Evolutionary conservation across 345 rosid genomes (phyloP).

Genomic region (Aegle marmelos): DNA sequence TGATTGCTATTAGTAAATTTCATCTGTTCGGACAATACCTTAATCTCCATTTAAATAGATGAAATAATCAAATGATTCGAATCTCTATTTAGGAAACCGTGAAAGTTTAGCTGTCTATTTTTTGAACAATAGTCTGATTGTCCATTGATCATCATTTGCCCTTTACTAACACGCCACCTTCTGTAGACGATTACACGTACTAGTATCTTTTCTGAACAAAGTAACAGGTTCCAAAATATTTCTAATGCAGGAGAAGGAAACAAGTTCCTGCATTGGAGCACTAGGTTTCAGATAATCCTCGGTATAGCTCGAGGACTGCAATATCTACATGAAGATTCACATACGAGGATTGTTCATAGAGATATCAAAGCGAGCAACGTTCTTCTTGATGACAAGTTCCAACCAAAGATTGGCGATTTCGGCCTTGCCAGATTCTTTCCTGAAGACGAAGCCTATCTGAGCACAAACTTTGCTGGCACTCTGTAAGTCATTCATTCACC

Average conservation of each 20-base stretch:
- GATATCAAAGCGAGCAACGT: slow-evolving; percentile 80
- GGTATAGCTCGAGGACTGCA: slow-evolving; percentile 69
- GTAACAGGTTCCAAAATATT: not conserved
- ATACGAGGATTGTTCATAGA: slow-evolving; percentile 54
- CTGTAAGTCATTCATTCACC: slow-evolving; percentile 36
- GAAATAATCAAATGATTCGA: no score
- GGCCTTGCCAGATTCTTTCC: slow-evolving; percentile 77
- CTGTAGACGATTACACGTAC: not conserved
- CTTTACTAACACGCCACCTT: not conserved
- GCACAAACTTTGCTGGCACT: slow-evolving; percentile 69
- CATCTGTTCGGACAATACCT: no score
- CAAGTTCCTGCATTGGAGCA: slow-evolving; percentile 43
- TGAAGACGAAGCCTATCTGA: slow-evolving; percentile 64
- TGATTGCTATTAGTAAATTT: no score
- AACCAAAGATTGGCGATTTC: slow-evolving; percentile 66
- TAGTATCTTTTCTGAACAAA: not conserved
- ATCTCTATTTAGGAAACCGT: no score
- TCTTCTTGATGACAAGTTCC: slow-evolving; percentile 67
- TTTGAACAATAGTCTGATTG: no score
- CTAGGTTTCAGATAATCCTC: slow-evolving; percentile 51
- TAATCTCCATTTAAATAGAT: no score
- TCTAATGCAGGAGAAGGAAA: slow-evolving; percentile 36
- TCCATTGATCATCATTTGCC: not conserved
- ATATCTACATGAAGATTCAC: slow-evolving; percentile 69
- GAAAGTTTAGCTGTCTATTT: no score